A percentile compares a stretch with the other conserved stretches of the same genome.
Evolutionary conservation across 345 rosid species (phyloP).

Genomic region (Populus deltoides): DNA sequence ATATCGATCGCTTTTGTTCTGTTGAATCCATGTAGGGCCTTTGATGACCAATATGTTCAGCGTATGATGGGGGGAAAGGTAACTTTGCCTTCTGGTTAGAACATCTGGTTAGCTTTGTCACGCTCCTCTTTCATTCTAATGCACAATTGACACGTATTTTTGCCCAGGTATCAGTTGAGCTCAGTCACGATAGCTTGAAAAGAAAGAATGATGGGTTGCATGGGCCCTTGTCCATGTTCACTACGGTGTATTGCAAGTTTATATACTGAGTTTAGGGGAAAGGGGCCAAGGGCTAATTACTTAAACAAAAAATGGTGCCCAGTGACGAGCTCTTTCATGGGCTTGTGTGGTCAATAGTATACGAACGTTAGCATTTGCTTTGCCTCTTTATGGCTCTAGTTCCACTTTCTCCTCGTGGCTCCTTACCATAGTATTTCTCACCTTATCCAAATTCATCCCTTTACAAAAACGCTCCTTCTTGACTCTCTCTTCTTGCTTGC

Average conservation of each 20-base stretch:
- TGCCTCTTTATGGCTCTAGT: not conserved
- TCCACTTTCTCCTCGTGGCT: not conserved
- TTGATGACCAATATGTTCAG: not conserved
- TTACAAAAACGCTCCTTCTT: not conserved
- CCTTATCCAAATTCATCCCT: constrained; percentile 9
- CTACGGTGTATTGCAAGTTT: not conserved
- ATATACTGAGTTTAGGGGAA: not conserved
- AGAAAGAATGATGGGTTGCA: not conserved
- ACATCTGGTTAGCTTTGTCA: not conserved
- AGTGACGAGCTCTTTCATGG: not conserved
- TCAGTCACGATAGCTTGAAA: not conserved
- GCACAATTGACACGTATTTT: not conserved
- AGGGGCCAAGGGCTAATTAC: not conserved
- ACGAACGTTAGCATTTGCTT: not conserved
- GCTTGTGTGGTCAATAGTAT: not conserved
- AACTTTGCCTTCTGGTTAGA: not conserved
- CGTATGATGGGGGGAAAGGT: not conserved
- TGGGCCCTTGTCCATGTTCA: not conserved
- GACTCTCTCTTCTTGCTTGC: not conserved
- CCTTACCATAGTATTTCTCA: not conserved
- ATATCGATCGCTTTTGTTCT: not conserved
- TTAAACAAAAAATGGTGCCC: not conserved
- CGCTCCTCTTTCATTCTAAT: not conserved
- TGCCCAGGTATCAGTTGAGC: not conserved
- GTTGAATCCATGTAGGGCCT: not conserved